Conservation (phyloP, 2,329 filamentous ascomycete species). For the Cladophialophora chaetospira region DNA sequence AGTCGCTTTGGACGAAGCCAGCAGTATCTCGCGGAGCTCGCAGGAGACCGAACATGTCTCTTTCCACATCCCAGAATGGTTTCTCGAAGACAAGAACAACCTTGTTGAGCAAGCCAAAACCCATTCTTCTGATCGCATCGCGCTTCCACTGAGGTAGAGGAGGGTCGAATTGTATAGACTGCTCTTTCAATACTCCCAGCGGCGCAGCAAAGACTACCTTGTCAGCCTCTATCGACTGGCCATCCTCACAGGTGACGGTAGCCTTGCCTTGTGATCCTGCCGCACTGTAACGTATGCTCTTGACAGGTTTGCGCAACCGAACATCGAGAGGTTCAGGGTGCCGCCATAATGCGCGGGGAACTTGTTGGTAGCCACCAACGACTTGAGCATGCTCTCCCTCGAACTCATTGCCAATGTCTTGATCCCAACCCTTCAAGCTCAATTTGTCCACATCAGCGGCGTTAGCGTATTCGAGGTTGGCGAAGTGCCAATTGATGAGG, state of each 20-base stretch:
- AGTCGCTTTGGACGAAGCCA: constrained; percentile 78
- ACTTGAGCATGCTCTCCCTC: constrained; percentile 93
- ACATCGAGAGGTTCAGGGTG: constrained; percentile 77
- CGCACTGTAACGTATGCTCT: constrained; percentile 66
- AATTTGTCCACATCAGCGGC: constrained; percentile 83
- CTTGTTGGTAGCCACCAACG: constrained; percentile 87
- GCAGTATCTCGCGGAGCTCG: constrained; percentile 67
- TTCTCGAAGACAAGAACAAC: constrained; percentile 86
- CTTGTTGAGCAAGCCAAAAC: constrained; percentile 94
- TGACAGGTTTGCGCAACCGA: constrained; percentile 71
- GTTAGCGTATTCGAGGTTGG: constrained; percentile 97
- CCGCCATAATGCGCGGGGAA: constrained; percentile 82
- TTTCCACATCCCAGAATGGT: constrained; percentile 84
- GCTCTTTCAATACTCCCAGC: constrained; percentile 86
- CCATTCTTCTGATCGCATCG: constrained; percentile 77
- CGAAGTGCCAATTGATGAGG: constrained; percentile 95
- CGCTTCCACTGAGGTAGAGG: constrained; percentile 84
- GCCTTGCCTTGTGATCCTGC: constrained; percentile 52
- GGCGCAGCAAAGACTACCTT: constrained; percentile 88
- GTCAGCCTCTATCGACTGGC: constrained; percentile 77
- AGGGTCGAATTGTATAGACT: constrained; percentile 80
- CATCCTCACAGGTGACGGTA: constrained; percentile 74
- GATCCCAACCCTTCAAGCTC: constrained; percentile 90
- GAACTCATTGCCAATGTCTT: constrained; percentile 97
- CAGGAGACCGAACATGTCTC: constrained; percentile 92